Conservation (phyloP, 306 rosid genomes). For the Datisca glomerata region DNA sequence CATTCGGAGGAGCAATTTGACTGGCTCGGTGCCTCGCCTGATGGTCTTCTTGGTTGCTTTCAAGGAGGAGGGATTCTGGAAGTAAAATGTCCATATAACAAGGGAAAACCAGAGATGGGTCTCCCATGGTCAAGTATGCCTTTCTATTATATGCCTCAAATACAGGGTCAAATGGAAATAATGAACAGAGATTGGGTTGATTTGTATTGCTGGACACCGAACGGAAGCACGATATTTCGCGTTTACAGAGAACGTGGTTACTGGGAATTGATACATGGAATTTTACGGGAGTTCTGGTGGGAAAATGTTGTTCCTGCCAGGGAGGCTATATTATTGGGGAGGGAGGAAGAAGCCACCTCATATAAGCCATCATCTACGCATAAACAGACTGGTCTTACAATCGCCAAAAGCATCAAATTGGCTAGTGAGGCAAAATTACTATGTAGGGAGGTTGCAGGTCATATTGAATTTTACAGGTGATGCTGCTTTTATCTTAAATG, state of each 20-base stretch:
- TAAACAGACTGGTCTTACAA: constrained; percentile 60
- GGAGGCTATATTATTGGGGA: constrained; percentile 50
- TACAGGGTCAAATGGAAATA: constrained; percentile 94
- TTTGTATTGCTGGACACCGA: constrained; percentile 88
- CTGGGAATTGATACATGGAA: constrained; percentile 66
- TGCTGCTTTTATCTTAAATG: too few relatives aligned
- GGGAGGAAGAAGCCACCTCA: constrained; percentile 34
- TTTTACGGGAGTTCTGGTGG: constrained; percentile 92
- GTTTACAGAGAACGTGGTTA: constrained; percentile 50
- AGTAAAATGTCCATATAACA: constrained; percentile 93
- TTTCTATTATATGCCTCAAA: constrained; percentile 96
- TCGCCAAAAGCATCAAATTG: constrained; percentile 51
- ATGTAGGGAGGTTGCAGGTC: constrained; percentile 75
- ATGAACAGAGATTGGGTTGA: constrained; percentile 87
- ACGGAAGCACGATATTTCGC: constrained; percentile 83
- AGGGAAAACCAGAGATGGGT: constrained; percentile 83
- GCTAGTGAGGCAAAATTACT: constrained; percentile 67
- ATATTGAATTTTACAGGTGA: constrained; percentile 51
- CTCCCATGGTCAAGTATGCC: constrained; percentile 84
- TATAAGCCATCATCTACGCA: constrained; percentile 65
- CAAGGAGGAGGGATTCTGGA: constrained; percentile 69
- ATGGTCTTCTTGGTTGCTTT: constrained; percentile 62
- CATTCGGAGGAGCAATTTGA: constrained; percentile 42
- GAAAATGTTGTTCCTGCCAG: constrained; percentile 85
- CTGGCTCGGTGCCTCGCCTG: constrained; percentile 98